A percentile compares a stretch with the other conserved stretches of the same genome.
phyloP scores from a whole-genome alignment of 129 eudicot species.

The Tanacetum coccineum region DNA sequence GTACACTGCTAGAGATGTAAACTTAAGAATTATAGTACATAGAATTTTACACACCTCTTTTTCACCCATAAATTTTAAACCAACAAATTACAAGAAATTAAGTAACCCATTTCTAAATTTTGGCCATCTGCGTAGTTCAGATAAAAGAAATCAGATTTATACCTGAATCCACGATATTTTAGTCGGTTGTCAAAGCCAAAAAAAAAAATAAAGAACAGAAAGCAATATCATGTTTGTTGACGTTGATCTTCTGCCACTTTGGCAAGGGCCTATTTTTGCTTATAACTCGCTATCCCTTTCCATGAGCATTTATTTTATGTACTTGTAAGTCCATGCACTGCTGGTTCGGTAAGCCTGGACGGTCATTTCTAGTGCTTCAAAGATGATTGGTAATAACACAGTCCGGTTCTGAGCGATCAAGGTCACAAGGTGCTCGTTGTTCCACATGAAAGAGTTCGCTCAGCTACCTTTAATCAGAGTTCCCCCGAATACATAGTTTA shows the following conservation, averaged over 20 bases:
- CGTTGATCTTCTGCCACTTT: conserved; percentile 50
- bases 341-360: conserved; percentile 75
- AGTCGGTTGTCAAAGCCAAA: too few relatives aligned
- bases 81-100: conserved; percentile 27
- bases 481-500: neutral
- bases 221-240: conserved; percentile 24
- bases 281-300: conserved; percentile 63
- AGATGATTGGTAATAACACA: too few relatives aligned
- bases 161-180: too few relatives aligned
- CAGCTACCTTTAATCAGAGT: too few relatives aligned
- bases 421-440: too few relatives aligned
- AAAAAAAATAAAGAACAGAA: too few relatives aligned
- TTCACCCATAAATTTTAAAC: conserved; percentile 15
- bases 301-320: conserved; percentile 66
- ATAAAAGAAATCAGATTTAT: too few relatives aligned
- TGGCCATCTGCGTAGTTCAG: conserved; percentile 17
- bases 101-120: conserved; percentile 40
- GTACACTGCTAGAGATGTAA: conserved; percentile 22
- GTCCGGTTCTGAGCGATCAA: too few relatives aligned
- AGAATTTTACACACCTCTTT: conserved; percentile 29
- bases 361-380: conserved; percentile 58
- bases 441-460: too few relatives aligned
- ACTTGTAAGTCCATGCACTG: conserved; percentile 68
- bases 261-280: conserved; percentile 45
- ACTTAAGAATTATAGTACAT: conserved; percentile 22